A percentile compares a stretch with the other conserved stretches of the same genome.
These are phyloP conservation scores for Thermoascus crustaceus DNA, from an alignment of 2,329 filamentous ascomycete species.

Conservation along the genomic window DNA sequence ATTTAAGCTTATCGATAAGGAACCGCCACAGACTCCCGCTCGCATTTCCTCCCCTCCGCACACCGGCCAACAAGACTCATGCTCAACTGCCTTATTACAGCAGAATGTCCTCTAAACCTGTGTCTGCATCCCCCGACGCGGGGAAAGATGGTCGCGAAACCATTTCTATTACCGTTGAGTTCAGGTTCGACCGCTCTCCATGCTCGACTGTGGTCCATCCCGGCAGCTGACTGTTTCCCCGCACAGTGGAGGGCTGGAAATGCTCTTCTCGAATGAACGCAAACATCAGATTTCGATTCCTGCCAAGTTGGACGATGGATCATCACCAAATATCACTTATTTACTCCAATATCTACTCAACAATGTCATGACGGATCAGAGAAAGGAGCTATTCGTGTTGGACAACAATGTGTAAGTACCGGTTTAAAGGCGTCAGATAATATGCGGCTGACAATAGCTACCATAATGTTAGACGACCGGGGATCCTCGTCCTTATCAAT, in stretches of 20 bases:
- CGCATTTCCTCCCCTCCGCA: constrained; percentile 8
- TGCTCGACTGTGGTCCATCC: constrained; percentile 3
- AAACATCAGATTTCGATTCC: constrained; percentile 66
- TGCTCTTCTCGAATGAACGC: constrained; percentile 79
- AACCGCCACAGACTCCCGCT: constrained; percentile 2
- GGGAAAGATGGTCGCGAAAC: constrained; percentile 13
- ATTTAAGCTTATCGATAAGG: constrained; percentile 34
- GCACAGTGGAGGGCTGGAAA: constrained; percentile 77
- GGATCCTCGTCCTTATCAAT: constrained; percentile 93
- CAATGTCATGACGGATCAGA: constrained; percentile 72
- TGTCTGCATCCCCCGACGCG: constrained; percentile 3
- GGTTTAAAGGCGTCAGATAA: constrained; percentile 1
- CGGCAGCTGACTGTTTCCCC: constrained; percentile 5
- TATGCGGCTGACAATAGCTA: constrained; percentile 15
- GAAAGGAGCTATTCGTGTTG: constrained; percentile 83
- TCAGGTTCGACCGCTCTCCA: constrained; percentile 47
- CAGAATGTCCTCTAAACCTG: constrained; percentile 7
- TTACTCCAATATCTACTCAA: constrained; percentile 73
- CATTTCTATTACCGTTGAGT: constrained; percentile 63
- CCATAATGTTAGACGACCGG: constrained; percentile 70
- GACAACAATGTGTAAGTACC: constrained; percentile 74
- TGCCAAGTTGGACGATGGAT: constrained; percentile 49
- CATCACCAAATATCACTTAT: constrained; percentile 60
- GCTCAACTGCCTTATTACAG: background rate
- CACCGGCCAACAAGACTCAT: no score